A percentile compares a stretch with the other conserved stretches of the same genome.
Conservation (phyloP, 2,329 filamentous ascomycete species). For the Teratosphaeria nubilosa region DNA sequence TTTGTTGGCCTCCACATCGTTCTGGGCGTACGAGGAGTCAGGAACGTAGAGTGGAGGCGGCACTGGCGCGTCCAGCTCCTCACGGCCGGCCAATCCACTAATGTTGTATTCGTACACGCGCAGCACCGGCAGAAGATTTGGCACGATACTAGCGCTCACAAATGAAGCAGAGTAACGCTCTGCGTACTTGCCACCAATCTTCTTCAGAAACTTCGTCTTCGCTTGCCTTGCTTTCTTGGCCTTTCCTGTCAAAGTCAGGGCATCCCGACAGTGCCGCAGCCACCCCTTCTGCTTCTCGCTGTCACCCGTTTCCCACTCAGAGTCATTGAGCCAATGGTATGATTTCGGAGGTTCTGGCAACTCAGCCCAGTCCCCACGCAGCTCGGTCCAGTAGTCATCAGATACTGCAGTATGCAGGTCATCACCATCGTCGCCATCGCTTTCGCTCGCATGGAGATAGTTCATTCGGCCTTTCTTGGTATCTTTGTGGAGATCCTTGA, state of each 20-base stretch:
- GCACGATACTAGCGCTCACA: conserved; percentile 78
- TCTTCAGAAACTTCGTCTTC: conserved; percentile 46
- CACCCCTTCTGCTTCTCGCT: neutral
- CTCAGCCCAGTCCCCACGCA: conserved; percentile 67
- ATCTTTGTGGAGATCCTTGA: conserved; percentile 58
- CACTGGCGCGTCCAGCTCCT: neutral
- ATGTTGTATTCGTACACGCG: conserved; percentile 85
- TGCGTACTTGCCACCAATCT: conserved; percentile 69
- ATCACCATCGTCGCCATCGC: conserved; percentile 15
- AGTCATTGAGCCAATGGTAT: conserved; percentile 4
- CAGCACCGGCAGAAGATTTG: conserved; percentile 82
- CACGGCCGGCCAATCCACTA: conserved; percentile 48
- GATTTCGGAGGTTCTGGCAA: conserved; percentile 48
- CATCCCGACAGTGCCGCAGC: neutral
- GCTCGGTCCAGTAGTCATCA: conserved; percentile 67
- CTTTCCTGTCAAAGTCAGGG: neutral
- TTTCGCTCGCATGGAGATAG: conserved; percentile 2
- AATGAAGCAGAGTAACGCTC: conserved; percentile 77
- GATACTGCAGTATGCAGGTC: conserved; percentile 56
- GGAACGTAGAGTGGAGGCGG: conserved; percentile 4
- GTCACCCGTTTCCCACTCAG: neutral
- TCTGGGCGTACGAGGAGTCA: neutral
- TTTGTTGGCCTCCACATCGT: conserved; percentile 30
- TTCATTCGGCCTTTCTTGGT: conserved; percentile 35
- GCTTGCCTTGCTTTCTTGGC: conserved; percentile 28